These are phyloP conservation scores for Alliaria petiolata DNA, from an alignment of 345 rosid genomes.

Conservation along the genomic window DNA sequence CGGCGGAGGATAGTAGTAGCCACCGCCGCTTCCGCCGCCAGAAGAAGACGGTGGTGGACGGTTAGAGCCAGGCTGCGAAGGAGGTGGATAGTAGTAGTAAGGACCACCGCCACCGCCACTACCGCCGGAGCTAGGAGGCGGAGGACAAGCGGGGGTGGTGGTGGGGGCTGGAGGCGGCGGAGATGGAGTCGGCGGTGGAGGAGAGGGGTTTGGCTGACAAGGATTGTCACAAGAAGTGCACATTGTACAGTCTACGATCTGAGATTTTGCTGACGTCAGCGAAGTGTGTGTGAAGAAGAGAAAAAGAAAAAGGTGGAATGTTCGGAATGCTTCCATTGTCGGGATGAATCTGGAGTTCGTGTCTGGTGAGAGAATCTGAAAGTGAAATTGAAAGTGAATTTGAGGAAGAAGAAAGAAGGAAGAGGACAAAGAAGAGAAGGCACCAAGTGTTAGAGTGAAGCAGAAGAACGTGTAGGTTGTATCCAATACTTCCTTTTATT, in stretches of 20 bases:
- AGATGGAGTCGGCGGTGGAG: conserved; percentile 55
- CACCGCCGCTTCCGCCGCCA: conserved; percentile 37
- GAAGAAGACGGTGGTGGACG: conserved; percentile 57
- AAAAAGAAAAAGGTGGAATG: conserved; percentile 16
- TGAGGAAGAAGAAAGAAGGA: not conserved
- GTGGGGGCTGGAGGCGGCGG: conserved; percentile 33
- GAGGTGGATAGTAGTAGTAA: conserved; percentile 59
- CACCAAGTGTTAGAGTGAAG: conserved; percentile 24
- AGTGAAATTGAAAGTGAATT: conserved; percentile 17
- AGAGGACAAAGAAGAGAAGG: not conserved
- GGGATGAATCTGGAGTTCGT: conserved; percentile 24
- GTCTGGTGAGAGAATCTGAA: conserved; percentile 16
- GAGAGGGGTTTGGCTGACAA: conserved; percentile 42
- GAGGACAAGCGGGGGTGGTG: conserved; percentile 41
- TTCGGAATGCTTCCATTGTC: conserved; percentile 32
- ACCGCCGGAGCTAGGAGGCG: conserved; percentile 57
- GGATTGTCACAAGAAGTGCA: conserved; percentile 80
- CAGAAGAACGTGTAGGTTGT: conserved; percentile 14
- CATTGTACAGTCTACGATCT: conserved; percentile 73
- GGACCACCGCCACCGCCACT: conserved; percentile 34
- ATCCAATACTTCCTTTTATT: not conserved
- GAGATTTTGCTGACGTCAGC: conserved; percentile 34
- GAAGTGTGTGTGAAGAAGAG: conserved; percentile 15
- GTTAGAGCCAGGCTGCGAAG: conserved; percentile 53
- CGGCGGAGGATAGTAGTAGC: conserved; percentile 56